phyloP scores from a whole-genome alignment of 768 basidiomycete genomes.

The Suillus americanus region DNA sequence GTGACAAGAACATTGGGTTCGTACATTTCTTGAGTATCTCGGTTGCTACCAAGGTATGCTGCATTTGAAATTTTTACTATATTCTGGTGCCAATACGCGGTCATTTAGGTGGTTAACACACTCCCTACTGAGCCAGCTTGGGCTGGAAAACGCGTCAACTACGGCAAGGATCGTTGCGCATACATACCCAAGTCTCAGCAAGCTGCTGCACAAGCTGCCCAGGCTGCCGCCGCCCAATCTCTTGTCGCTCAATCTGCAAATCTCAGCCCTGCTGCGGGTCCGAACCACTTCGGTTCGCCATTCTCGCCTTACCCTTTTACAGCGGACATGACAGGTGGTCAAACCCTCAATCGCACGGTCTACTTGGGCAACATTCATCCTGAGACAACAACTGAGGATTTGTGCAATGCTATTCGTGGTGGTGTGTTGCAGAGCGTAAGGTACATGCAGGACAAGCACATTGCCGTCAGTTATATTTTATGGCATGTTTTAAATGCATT shows the following conservation, averaged over 20 bases:
- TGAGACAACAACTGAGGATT: constrained; percentile 90
- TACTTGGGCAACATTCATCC: constrained; percentile 97
- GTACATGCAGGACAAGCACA: constrained; percentile 97
- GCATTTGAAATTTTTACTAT: constrained; percentile 4
- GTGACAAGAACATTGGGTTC: constrained; percentile 99
- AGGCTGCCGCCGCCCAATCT: constrained; percentile 81
- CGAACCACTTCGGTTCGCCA: constrained; percentile 34
- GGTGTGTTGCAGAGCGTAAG: constrained; percentile 93
- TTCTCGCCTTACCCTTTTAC: constrained; percentile 54
- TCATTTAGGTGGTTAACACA: constrained; percentile 80
- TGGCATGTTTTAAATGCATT: constrained; percentile 6
- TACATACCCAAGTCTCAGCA: constrained; percentile 96
- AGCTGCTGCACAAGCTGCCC: constrained; percentile 82
- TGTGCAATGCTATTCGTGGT: constrained; percentile 96
- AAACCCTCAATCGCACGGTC: constrained; percentile 86
- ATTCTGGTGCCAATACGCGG: not conserved
- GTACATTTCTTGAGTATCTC: constrained; percentile 97
- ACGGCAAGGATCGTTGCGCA: constrained; percentile 97
- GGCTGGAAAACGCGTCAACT: constrained; percentile 96
- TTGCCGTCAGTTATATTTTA: constrained; percentile 63
- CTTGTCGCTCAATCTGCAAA: constrained; percentile 52
- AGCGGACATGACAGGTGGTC: constrained; percentile 39
- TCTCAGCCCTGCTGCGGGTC: constrained; percentile 29
- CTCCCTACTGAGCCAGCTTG: constrained; percentile 90
- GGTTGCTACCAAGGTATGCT: constrained; percentile 86